Evolutionary conservation across 2,329 filamentous ascomycete species (phyloP), one percentile per base, ranked within the genome.

Genomic region (Diaporthe helianthi): DNA sequence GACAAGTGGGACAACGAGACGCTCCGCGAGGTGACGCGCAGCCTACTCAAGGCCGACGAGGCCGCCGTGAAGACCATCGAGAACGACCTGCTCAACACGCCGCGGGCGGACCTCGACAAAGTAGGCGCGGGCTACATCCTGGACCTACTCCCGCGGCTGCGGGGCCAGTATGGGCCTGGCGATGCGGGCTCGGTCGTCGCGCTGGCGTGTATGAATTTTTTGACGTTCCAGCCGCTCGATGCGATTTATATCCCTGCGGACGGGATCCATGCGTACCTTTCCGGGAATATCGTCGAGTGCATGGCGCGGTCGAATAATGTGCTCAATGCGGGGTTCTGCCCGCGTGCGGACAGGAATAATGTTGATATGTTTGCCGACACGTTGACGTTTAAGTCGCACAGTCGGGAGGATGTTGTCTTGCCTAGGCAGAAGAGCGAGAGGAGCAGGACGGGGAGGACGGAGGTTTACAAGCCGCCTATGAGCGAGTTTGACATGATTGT

Each of bases 231-330:
- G 24, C 84, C 90, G 0, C 91, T 91, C 19, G 87, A 93, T 64
- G 86, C 87, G 10, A 84, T 93, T 64, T 92, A 87, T 76, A 90
- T 93, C 19, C 91, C 90, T 0, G 90, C 90, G 0, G 90, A 93
- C 72, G 90, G 90, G 5, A 91, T 93, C 66, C 90, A 93, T 75
- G 91, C 91, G 0, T 93, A 93, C 75, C 81, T 93, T 0, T 85
- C 85, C 4, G 92, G 92, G 3, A 88, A 93, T 76, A 92, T 93
- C 64, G 88, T 93, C 73, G 91, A 93, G 78, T 93, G 91, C 79
- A 93, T 93, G 91, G 91, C 91, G 1, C 85, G 90, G 9, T 89
- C 85, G 24, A 90, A 93, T 80, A 93, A 93, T 69, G 91, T 94
- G 2, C 82, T 94, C 61, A 92, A 92, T 77, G 88, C 87, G 0